phyloP scores from a whole-genome alignment of 116 monocot genomes.

The Thalassia testudinum region DNA sequence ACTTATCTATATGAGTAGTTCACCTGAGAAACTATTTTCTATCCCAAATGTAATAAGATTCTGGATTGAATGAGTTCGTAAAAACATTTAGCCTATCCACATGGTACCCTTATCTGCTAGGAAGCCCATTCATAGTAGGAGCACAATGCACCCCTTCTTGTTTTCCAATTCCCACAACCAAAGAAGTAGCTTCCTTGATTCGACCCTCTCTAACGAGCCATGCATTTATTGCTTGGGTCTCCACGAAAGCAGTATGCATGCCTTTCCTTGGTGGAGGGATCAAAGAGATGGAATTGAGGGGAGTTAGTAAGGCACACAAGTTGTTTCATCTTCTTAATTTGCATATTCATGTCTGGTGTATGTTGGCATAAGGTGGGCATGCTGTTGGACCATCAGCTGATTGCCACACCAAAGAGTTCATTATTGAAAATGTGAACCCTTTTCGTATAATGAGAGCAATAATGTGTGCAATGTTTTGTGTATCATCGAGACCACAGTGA shows the following conservation, averaged over 20 bases:
- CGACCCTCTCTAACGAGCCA: conserved; percentile 54
- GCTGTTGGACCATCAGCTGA: conserved; percentile 4
- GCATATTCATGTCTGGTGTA: too few species aligned
- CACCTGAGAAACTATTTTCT: too few species aligned
- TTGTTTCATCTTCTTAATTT: too few species aligned
- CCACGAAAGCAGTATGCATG: conserved; percentile 61
- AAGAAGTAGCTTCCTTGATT: conserved; percentile 62
- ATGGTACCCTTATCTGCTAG: conserved; percentile 2
- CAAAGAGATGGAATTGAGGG: conserved; percentile 9
- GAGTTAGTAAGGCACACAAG: too few species aligned
- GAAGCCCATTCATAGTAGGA: conserved; percentile 76
- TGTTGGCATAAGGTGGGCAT: too few species aligned
- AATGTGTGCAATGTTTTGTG: conserved; percentile 85
- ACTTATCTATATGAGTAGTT: too few species aligned
- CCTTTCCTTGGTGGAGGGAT: conserved; percentile 11
- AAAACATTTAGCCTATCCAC: too few species aligned
- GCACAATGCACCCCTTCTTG: conserved; percentile 40
- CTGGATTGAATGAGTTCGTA: too few species aligned
- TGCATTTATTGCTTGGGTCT: conserved; percentile 44
- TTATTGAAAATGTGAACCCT: conserved; percentile 77
- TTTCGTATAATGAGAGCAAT: conserved; percentile 53
- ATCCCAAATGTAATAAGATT: too few species aligned
- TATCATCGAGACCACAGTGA: conserved; percentile 93
- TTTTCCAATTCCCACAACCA: conserved; percentile 77
- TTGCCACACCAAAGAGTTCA: conserved; percentile 35